Evolutionary conservation across 805 yeast species (phyloP), one percentile per base, ranked within the genome.

Genomic region (Yamadazyma akitaensis): DNA sequence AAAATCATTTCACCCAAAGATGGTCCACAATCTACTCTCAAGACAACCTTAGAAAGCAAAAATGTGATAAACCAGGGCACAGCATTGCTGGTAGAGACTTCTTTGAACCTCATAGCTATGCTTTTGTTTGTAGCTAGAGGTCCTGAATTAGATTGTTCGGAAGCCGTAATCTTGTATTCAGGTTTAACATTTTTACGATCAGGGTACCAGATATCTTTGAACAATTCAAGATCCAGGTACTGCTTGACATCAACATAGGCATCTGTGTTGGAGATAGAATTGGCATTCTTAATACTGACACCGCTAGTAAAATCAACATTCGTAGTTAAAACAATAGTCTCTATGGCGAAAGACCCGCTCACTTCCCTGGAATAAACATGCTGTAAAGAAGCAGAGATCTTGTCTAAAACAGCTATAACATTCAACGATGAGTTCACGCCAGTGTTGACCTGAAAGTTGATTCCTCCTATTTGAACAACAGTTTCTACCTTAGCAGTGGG

Each of bases 401-500:
- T 73, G n/a, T 74, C 72, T 14, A 89, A 51, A 13, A 75, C 71
- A 2, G 82, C 60, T 0, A 81, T 60, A 3, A 77, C 61, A 2
- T 77, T 63, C 10, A 81, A 48, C 2, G 58, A 52, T 3, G 68
- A 55, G 2, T 75, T 70, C 8, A 69, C 70, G 38, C 79, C 76
- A 0, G 88, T 71, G 36, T 77, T 77, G 8, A 85, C 52, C 42
- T 80, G 79, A 31, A 88, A 53, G 18, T 74, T 77, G n/a, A 88
- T 77, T 0, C 85, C 83, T 17, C 82, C 85, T 18, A 84, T 76
- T 7, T 89, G 85, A 13, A 89, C 83, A 31, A 85, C 79, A 0
- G 97, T 95, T 33, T 89, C 90, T 1, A 94, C 94, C 59, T 88
- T 89, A 0, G 98, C 98, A 14, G 84, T 84, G 1, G 99, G 99